Percentiles rank a stretch among this genome's conserved stretches.
phyloP scores from a whole-genome alignment of 352 stramenopile genomes.

The Pythium oligandrum region DNA sequence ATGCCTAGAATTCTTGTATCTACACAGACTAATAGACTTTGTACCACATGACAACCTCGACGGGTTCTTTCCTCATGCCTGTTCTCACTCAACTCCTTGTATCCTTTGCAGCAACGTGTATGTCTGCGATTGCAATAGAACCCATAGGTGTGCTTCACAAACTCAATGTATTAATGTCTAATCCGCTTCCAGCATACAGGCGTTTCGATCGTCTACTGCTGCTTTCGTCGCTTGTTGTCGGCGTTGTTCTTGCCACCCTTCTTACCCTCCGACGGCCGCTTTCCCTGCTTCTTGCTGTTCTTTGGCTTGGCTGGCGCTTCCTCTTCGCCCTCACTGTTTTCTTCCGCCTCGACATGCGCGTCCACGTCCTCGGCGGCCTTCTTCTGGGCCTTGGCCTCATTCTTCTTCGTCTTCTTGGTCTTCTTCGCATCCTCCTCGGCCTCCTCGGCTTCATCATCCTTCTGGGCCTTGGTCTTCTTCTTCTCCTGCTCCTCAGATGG shows the following conservation, averaged over 20 bases:
- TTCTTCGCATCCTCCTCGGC: conserved; percentile 63
- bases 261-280: conserved; percentile 12
- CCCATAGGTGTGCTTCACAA: no score
- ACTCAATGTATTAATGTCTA: no score
- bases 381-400: conserved; percentile 68
- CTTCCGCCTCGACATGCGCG: conserved; percentile 51
- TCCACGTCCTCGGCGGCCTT: conserved; percentile 70
- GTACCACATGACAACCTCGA: no score
- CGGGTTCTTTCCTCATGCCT: no score
- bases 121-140: no score
- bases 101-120: no score
- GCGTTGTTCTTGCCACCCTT: conserved; percentile 27
- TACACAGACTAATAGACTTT: no score
- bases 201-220: no score
- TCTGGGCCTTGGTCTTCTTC: conserved; percentile 61
- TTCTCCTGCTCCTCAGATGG: conserved; percentile 70
- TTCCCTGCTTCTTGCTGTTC: conserved; percentile 24
- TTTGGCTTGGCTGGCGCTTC: conserved; percentile 43
- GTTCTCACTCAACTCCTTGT: no score
- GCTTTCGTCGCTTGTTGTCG: conserved; percentile 14
- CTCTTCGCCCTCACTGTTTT: conserved; percentile 44
- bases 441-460: conserved; percentile 60
- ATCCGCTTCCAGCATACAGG: no score
- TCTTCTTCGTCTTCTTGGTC: conserved; percentile 82
- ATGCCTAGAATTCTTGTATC: no score